Evolutionary conservation across 148 eudicot genomes (phyloP).

Genomic region (Mesembryanthemum crystallinum): DNA sequence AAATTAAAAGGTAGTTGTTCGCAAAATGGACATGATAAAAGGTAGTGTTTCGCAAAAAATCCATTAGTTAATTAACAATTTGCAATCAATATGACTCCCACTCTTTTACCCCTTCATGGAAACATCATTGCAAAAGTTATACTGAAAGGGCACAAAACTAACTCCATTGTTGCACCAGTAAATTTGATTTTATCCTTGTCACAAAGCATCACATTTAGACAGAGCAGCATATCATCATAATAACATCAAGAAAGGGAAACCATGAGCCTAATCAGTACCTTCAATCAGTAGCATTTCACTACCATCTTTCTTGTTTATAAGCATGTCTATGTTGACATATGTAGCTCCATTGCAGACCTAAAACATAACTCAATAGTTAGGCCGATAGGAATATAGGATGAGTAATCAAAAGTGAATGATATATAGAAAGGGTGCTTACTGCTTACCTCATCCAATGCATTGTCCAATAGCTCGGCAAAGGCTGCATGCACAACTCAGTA

Average conservation of each 20-base stretch:
- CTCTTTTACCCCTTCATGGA: background rate
- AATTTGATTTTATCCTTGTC: background rate
- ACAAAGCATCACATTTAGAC: background rate
- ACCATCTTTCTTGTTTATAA: conserved; percentile 63
- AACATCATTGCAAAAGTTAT: background rate
- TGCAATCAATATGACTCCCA: background rate
- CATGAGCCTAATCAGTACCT: conserved; percentile 41
- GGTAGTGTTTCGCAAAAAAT: too few species aligned
- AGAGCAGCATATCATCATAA: background rate
- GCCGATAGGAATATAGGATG: background rate
- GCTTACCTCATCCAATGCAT: conserved; percentile 84
- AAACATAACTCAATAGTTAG: conserved; percentile 7
- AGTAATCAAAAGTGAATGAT: conserved; percentile 10
- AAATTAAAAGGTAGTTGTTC: too few species aligned
- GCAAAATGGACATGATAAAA: too few species aligned
- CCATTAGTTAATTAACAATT: background rate
- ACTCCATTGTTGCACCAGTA: background rate
- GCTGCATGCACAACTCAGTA: conserved; percentile 41
- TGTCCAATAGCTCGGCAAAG: conserved; percentile 93
- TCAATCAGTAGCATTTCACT: conserved; percentile 74
- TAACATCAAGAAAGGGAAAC: background rate
- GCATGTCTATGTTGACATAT: conserved; percentile 69
- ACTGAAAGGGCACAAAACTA: background rate
- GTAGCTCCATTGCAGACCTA: conserved; percentile 85
- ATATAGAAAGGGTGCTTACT: conserved; percentile 7